A percentile compares a stretch with the other conserved stretches of the same genome.
These are phyloP conservation scores for Odonthalia washingtoniensis DNA, from an alignment of 31 red algal species.

Conservation along the genomic window DNA sequence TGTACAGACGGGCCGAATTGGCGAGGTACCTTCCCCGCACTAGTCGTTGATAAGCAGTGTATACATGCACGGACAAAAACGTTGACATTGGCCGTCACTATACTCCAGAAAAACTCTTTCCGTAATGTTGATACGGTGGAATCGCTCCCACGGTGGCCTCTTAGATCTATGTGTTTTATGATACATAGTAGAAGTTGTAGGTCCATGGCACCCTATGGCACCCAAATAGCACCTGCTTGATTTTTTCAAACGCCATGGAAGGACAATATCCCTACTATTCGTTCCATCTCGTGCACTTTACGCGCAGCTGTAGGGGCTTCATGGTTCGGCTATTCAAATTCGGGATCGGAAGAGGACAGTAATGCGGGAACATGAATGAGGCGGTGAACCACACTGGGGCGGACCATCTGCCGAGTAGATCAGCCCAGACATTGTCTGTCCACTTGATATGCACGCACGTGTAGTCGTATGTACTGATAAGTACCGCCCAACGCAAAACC, in stretches of 20 bases:
- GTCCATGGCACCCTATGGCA: neutral
- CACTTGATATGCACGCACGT: neutral
- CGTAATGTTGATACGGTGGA: neutral
- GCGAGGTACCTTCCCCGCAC: constrained; percentile 15
- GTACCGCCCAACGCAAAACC: constrained; percentile 2
- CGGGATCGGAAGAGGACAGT: neutral
- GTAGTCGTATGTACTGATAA: neutral
- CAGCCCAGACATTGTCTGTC: constrained; percentile 4
- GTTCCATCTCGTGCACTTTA: neutral
- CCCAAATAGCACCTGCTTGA: neutral
- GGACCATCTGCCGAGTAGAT: neutral
- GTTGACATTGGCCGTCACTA: neutral
- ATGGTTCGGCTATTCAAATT: neutral
- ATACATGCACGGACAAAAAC: neutral
- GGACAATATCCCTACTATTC: neutral
- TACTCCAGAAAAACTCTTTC: neutral
- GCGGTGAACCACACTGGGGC: neutral
- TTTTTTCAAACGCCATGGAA: neutral
- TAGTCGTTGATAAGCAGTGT: neutral
- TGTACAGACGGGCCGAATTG: neutral
- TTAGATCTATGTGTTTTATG: neutral
- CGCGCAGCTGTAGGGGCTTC: neutral
- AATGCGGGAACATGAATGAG: neutral
- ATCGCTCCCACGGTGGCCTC: neutral
- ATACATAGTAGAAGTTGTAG: neutral